Evolutionary conservation across 768 basidiomycete species (phyloP), one percentile per base, ranked within the genome.

Genomic region (Rhizopogon vesiculosus): DNA sequence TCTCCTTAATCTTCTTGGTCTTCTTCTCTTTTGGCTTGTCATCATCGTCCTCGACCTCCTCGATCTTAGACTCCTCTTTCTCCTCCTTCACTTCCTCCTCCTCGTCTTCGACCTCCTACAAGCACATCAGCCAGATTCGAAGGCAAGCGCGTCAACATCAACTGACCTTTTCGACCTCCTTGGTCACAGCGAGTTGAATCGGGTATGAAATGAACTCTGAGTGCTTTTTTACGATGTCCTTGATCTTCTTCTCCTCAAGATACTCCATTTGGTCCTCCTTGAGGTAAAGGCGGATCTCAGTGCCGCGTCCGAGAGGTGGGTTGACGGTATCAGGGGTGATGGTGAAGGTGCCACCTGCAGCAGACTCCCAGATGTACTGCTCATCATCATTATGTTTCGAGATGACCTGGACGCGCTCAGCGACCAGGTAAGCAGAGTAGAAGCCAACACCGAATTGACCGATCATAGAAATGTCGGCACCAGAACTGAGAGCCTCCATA

Each of bases 331-430:
- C 96, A 56, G 78, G 87, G 48, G 95, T 97, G 78, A 99, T 97
- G 68, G 97, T 98, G 81, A 98, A 99, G 51, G 96, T 99, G 55
- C 96, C 97, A 70, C 96, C 97, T 33, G 96, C 96, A 60, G 97
- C 89, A n/a, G 96, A 99, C 82, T 99, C 96, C 97, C 96, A 99
- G 75, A 99, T 94, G 80, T 99, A 98, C 76, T 98, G 96, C 78
- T 98, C 97, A 72, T 98, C 96, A 66, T 98, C 96, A 68, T 99
- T 98, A 83, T 99, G 95, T 79, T 99, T 99, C 62, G 95, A 93
- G 76, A 98, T 89, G 70, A 99, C 93, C 75, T 97, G 95, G 3
- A 99, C 96, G 62, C 89, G 88, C 78, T 99, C 96, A 64, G 96
- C 95, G 62, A 99, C 95, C 66, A 99, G 93, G 84, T 98, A 98